Conservation (phyloP, 2,329 filamentous ascomycete species). For the Cordyceps javanica region DNA sequence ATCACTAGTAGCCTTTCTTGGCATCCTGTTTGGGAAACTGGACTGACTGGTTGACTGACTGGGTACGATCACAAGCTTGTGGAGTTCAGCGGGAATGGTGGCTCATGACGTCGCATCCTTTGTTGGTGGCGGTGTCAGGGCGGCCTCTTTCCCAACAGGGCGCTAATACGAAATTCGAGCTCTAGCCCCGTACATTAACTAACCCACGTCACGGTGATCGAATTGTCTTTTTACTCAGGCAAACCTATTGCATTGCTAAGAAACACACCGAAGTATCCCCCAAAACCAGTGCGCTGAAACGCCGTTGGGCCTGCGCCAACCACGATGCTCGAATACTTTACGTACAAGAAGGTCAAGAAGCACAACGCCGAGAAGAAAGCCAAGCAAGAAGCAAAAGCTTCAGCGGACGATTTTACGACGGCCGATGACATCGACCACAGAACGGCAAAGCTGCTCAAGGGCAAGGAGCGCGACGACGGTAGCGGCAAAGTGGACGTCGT, state of each 20-base stretch:
- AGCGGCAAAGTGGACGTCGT: constrained; percentile 2
- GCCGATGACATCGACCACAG: constrained; percentile 45
- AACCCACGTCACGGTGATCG: background rate
- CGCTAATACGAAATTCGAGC: constrained; percentile 4
- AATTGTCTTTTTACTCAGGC: background rate
- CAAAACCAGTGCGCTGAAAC: background rate
- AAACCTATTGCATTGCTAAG: background rate
- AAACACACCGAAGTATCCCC: background rate
- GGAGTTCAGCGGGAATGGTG: constrained; percentile 5
- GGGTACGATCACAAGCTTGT: constrained; percentile 10
- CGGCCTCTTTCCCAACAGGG: constrained; percentile 10
- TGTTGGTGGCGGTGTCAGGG: constrained; percentile 7
- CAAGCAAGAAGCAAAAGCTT: constrained; percentile 22
- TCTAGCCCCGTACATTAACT: background rate
- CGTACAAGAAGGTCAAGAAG: constrained; percentile 58
- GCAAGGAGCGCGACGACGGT: constrained; percentile 10
- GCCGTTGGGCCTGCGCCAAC: background rate
- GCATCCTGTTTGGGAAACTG: too few relatives aligned
- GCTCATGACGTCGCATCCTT: constrained; percentile 11
- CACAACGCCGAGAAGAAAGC: constrained; percentile 44
- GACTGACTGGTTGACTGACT: background rate
- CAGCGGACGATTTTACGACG: constrained; percentile 19
- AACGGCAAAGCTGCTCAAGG: background rate
- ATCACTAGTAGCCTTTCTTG: too few relatives aligned
- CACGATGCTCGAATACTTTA: constrained; percentile 58